Percentiles rank a stretch among this genome's conserved stretches.
These are phyloP conservation scores for Solanum pennellii DNA, from an alignment of 257 asterid species.

Conservation along the genomic window DNA sequence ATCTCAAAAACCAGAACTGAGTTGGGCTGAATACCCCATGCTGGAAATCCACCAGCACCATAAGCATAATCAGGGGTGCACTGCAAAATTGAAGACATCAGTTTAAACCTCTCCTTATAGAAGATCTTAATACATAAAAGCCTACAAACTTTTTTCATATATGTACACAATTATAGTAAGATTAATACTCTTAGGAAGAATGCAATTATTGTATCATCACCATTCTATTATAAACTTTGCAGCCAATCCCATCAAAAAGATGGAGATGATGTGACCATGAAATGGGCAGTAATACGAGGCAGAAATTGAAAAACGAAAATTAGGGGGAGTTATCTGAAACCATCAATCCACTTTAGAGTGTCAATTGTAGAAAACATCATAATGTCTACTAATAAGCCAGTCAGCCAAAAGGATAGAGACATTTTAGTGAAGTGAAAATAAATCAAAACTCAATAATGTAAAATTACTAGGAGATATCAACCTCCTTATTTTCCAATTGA, in stretches of 20 bases:
- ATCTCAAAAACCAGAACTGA: slow-evolving; percentile 76
- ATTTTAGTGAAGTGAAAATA: background rate
- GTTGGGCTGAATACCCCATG: slow-evolving; percentile 94
- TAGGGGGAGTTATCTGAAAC: background rate
- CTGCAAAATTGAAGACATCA: slow-evolving; percentile 32
- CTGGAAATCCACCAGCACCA: slow-evolving; percentile 71
- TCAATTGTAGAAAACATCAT: background rate
- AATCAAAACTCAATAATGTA: background rate
- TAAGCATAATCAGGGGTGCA: slow-evolving; percentile 96
- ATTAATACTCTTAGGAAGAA: background rate
- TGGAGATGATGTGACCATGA: background rate
- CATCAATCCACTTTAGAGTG: background rate
- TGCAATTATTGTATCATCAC: background rate
- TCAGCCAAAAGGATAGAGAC: background rate
- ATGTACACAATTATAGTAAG: background rate
- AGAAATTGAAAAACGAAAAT: background rate
- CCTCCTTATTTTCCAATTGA: background rate
- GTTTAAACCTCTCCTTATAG: background rate
- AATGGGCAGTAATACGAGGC: background rate
- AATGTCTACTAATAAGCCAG: background rate
- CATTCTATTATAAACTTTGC: background rate
- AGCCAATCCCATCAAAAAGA: background rate
- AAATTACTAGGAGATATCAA: background rate
- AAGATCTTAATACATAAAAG: background rate
- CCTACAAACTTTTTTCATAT: background rate